Evolutionary conservation across 352 stramenopile species (phyloP).

Genomic region (Globisporangium uncinulatum): DNA sequence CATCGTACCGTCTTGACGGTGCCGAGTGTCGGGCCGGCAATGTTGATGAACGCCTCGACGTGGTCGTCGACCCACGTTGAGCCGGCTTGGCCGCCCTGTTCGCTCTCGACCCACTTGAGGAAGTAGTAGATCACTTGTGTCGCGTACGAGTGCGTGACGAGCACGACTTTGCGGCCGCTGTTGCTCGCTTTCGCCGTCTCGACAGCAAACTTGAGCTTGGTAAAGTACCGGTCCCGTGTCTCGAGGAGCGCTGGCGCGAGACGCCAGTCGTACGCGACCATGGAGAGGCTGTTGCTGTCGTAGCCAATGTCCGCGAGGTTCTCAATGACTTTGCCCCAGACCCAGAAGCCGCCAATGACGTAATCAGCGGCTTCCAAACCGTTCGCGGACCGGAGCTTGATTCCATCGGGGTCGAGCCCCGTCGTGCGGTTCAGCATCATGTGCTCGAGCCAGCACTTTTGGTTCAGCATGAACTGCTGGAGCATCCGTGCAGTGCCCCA

Average conservation of each 20-base stretch:
- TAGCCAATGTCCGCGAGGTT: constrained; percentile 92
- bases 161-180: constrained; percentile 81
- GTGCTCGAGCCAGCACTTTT: constrained; percentile 92
- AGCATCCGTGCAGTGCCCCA: constrained; percentile 90
- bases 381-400: constrained; percentile 72
- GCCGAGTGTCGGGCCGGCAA: constrained; percentile 92
- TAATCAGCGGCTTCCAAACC: constrained; percentile 93
- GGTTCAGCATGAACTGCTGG: constrained; percentile 85
- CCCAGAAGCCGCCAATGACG: constrained; percentile 93
- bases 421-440: constrained; percentile 88
- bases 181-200: constrained; percentile 81
- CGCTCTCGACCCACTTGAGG: constrained; percentile 92
- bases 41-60: constrained; percentile 90
- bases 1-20: constrained; percentile 70
- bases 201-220: constrained; percentile 90
- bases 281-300: constrained; percentile 88
- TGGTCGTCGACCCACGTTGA: constrained; percentile 91
- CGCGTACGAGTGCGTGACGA: constrained; percentile 92
- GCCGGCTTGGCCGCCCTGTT: constrained; percentile 79
- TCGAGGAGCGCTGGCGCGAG: constrained; percentile 71
- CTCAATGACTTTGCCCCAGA: constrained; percentile 91
- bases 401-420: constrained; percentile 83
- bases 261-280: constrained; percentile 86
- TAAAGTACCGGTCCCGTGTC: constrained; percentile 86
- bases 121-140: constrained; percentile 92